Evolutionary conservation across 106 monocot genomes (phyloP), one percentile per base, ranked within the genome.

Genomic region (Narthecium ossifragum): DNA sequence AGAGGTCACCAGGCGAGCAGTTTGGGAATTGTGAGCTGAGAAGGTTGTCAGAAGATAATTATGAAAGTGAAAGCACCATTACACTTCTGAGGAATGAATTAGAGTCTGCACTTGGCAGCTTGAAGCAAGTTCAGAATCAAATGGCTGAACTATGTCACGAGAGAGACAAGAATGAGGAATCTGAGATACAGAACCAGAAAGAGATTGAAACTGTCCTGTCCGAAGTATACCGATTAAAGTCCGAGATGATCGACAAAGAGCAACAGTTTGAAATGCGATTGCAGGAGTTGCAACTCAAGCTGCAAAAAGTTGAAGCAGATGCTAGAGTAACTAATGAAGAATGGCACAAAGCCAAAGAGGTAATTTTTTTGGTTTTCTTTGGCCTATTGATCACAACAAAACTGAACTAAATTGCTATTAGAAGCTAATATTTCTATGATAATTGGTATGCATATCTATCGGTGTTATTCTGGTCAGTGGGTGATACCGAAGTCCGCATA

Each of bases 311-410:
- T n/a, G 75, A 76, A 45, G 63, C 40, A 39, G 64, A 62, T 66
- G 51, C 70, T 20, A 57, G 40, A 27, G 38, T 57, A 72, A 70
- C 65, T 67, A 38, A 59, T 57, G 60, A 17, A 50, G 61, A 45
- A 21, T 85, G 76, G 77, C 27, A 52, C 8, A 63, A 80, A 46
- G 43, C 27, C 30, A 89, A 82, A 73, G 66, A 80, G 93, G 89
- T 93, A 85, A 34, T 36, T 1, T 1, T 31, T 30, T 52, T n/a
- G n/a, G n/a, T n/a, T n/a, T n/a, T n/a, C n/a, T n/a, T n/a, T n/a
- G n/a, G n/a, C n/a, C n/a, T n/a, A n/a, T n/a, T n/a, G n/a, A n/a
- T n/a, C n/a, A n/a, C n/a, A n/a, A n/a, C n/a, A n/a, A n/a, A n/a
- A n/a, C n/a, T n/a, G n/a, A n/a, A n/a, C n/a, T n/a, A n/a, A n/a